Evolutionary conservation across 768 basidiomycete genomes (phyloP).

Genomic region (Tricholoma sp.): DNA sequence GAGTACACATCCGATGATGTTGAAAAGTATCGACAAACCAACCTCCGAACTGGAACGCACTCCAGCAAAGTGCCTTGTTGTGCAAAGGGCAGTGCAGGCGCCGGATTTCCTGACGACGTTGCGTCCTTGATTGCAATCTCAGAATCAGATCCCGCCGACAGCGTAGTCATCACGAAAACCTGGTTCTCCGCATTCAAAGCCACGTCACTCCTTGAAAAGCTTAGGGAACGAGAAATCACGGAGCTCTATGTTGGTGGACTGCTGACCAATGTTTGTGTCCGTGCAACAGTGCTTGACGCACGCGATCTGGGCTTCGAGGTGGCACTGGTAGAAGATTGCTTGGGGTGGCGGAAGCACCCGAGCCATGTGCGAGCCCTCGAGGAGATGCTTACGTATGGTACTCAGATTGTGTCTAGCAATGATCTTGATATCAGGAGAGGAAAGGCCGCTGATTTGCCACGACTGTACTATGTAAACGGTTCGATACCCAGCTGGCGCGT

Average conservation of each 20-base stretch:
- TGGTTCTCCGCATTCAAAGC: slow-evolving; percentile 25
- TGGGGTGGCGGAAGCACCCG: slow-evolving; percentile 20
- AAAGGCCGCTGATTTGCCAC: slow-evolving; percentile 8
- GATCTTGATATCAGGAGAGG: slow-evolving; percentile 9
- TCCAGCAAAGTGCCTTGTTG: slow-evolving; percentile 21
- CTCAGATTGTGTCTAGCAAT: slow-evolving; percentile 3
- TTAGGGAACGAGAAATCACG: slow-evolving; percentile 13
- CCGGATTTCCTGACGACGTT: slow-evolving; percentile 15
- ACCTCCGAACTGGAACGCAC: slow-evolving; percentile 18
- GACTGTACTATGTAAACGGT: slow-evolving; percentile 23
- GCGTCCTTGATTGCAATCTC: slow-evolving; percentile 9
- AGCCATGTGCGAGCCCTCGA: slow-evolving; percentile 20
- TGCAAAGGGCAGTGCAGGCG: slow-evolving; percentile 14
- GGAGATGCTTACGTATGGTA: slow-evolving; percentile 12
- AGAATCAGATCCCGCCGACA: slow-evolving; percentile 5
- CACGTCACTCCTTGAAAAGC: slow-evolving; percentile 13
- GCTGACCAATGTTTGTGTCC: slow-evolving; percentile 23
- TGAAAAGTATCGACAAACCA: slow-evolving; percentile 1
- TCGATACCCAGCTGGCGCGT: slow-evolving; percentile 25
- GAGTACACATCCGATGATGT: slow-evolving; percentile 12
- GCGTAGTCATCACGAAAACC: slow-evolving; percentile 18
- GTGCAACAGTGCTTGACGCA: slow-evolving; percentile 20
- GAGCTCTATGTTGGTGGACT: slow-evolving; percentile 19
- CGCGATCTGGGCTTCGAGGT: slow-evolving; percentile 15
- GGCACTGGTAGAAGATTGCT: slow-evolving; percentile 18